Conservation (phyloP, 257 asterid genomes). For the Jacaranda mimosifolia region DNA sequence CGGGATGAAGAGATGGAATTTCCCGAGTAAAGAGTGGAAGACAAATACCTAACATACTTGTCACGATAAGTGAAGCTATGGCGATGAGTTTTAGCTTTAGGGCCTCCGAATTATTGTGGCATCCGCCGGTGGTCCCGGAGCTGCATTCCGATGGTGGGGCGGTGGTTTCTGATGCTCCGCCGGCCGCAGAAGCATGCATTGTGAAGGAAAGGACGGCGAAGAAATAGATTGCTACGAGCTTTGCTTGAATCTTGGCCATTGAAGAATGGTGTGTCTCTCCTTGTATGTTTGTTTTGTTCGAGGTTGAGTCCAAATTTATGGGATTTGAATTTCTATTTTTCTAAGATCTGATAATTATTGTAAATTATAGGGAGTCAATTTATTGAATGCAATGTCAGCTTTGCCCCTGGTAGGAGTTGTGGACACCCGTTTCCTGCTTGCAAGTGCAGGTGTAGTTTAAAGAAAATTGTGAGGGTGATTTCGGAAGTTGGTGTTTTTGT, state of each 20-base stretch:
- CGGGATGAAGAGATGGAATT: constrained; percentile 44
- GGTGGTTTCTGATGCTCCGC: not conserved
- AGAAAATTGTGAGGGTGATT: not conserved
- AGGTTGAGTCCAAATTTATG: not conserved
- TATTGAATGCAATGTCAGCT: not conserved
- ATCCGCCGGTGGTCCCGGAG: constrained; percentile 7
- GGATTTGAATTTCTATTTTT: not conserved
- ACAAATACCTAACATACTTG: constrained; percentile 51
- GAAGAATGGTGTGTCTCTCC: not conserved
- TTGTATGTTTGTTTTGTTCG: no score
- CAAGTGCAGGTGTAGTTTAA: not conserved
- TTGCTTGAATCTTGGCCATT: constrained; percentile 17
- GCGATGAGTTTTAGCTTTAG: constrained; percentile 48
- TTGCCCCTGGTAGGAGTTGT: not conserved
- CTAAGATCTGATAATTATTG: not conserved
- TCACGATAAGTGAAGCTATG: constrained; percentile 40
- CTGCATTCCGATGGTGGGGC: constrained; percentile 8
- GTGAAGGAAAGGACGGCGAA: not conserved
- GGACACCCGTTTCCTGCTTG: not conserved
- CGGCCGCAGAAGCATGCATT: not conserved
- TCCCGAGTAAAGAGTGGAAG: constrained; percentile 41
- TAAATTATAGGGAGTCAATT: not conserved
- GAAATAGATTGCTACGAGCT: not conserved
- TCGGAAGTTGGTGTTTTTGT: not conserved
- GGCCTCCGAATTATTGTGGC: constrained; percentile 34